Percentiles rank a stretch among this genome's conserved stretches.
Evolutionary conservation across 495 filamentous ascomycete genomes (phyloP).

Genomic region (Xylaria nigripes): DNA sequence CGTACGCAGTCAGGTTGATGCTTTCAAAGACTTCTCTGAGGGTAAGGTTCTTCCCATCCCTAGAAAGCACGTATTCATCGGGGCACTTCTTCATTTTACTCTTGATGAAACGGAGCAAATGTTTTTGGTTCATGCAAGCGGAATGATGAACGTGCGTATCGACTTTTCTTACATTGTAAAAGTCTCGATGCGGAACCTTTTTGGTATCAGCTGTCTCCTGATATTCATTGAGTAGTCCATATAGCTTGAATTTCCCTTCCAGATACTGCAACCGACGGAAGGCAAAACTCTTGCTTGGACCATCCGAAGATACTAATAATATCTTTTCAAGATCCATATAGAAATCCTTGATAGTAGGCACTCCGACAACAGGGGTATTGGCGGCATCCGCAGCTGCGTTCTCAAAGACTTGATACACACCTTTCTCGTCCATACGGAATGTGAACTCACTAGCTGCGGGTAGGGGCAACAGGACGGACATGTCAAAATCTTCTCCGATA

Average conservation of each 20-base stretch:
- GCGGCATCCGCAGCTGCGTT: slow-evolving; percentile 51
- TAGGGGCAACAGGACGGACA: slow-evolving; percentile 65
- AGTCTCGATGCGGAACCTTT: slow-evolving; percentile 92
- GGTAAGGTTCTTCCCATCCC: slow-evolving; percentile 89
- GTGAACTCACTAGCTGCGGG: slow-evolving; percentile 60
- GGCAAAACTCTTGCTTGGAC: slow-evolving; percentile 93
- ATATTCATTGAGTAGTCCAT: slow-evolving; percentile 86
- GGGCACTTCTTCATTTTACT: slow-evolving; percentile 98
- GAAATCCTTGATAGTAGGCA: slow-evolving; percentile 85
- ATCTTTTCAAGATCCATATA: slow-evolving; percentile 92
- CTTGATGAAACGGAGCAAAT: slow-evolving; percentile 95
- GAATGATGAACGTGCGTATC: slow-evolving; percentile 99
- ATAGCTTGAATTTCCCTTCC: slow-evolving; percentile 93
- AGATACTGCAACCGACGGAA: slow-evolving; percentile 90
- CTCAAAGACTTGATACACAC: slow-evolving; percentile 88
- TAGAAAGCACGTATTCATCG: slow-evolving; percentile 85
- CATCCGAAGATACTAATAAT: slow-evolving; percentile 78
- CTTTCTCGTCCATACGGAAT: slow-evolving; percentile 69
- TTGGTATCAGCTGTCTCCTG: slow-evolving; percentile 98
- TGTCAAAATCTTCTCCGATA: slow-evolving; percentile 84
- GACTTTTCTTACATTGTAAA: slow-evolving; percentile 97
- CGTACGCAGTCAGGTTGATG: slow-evolving; percentile 94
- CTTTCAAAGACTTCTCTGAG: slow-evolving; percentile 91
- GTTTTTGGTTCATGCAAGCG: slow-evolving; percentile 99
- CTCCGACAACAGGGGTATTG: slow-evolving; percentile 60